A percentile compares a stretch with the other conserved stretches of the same genome.
These are phyloP conservation scores for Cryptococcus amylolentus DNA, from an alignment of 1,284 basidiomycete species.

Conservation along the genomic window DNA sequence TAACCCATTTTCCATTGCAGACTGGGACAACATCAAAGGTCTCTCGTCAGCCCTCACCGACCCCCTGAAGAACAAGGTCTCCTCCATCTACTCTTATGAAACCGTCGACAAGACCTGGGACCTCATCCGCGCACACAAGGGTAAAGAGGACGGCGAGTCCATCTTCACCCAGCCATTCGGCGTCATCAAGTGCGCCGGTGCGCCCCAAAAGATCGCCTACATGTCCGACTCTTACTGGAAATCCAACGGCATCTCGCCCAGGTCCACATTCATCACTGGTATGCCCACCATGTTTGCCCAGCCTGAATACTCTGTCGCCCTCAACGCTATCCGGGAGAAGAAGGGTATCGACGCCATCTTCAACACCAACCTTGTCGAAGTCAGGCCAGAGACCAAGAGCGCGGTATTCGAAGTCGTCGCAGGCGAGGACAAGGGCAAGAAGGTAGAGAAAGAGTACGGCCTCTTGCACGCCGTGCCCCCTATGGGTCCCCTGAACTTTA, in stretches of 20 bases:
- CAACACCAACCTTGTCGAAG: constrained; percentile 74
- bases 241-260: constrained; percentile 53
- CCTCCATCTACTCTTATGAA: constrained; percentile 87
- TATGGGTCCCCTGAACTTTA: constrained; percentile 79
- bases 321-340: constrained; percentile 71
- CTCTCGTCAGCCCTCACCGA: constrained; percentile 73
- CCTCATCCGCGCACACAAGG: constrained; percentile 72
- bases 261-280: constrained; percentile 85
- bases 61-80: constrained; percentile 68
- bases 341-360: constrained; percentile 78
- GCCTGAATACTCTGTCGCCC: constrained; percentile 80
- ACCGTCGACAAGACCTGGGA: constrained; percentile 84
- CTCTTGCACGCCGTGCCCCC: constrained; percentile 85
- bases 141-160: constrained; percentile 58
- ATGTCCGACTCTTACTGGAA: constrained; percentile 63
- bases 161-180: constrained; percentile 97
- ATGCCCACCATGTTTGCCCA: constrained; percentile 85
- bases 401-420: constrained; percentile 80
- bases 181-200: constrained; percentile 91
- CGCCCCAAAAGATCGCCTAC: constrained; percentile 92
- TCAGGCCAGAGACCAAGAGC: constrained; percentile 65
- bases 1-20: constrained; percentile 12
- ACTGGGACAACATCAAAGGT: constrained; percentile 71
- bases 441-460: constrained; percentile 70
- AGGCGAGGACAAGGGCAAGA: constrained; percentile 54